A percentile compares a stretch with the other conserved stretches of the same genome.
Conservation (phyloP, 768 basidiomycete genomes). For the Lentinula boryana region DNA sequence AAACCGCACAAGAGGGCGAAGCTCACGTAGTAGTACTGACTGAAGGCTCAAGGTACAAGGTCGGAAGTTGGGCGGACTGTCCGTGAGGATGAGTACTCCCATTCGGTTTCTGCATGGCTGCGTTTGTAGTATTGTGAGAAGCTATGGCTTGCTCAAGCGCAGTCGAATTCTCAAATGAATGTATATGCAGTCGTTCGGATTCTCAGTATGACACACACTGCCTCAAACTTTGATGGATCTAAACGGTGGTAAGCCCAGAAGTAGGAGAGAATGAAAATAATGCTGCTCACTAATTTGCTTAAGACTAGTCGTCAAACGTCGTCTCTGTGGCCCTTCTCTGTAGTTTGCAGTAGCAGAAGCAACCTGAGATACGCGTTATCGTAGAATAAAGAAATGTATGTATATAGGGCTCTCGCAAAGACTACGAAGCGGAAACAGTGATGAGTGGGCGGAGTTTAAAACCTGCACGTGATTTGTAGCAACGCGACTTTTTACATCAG, state of each 20-base stretch:
- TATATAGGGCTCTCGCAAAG: not conserved
- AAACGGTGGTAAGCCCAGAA: not conserved
- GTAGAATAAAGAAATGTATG: not conserved
- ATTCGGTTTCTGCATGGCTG: slow-evolving; percentile 1
- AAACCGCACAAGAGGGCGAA: not conserved
- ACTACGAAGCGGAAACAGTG: not conserved
- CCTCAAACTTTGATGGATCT: not conserved
- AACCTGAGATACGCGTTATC: not conserved
- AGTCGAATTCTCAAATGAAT: not conserved
- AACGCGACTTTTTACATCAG: not conserved
- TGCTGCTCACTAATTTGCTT: not conserved
- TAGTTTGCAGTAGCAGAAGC: not conserved
- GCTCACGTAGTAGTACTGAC: slow-evolving; percentile 82
- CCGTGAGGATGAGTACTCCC: not conserved
- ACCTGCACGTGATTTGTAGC: not conserved
- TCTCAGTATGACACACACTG: not conserved
- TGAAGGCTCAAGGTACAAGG: slow-evolving; percentile 55
- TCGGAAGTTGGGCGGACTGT: not conserved
- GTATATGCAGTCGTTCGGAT: not conserved
- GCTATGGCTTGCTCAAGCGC: not conserved
- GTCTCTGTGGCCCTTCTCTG: not conserved
- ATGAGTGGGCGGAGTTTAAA: not conserved
- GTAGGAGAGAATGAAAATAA: not conserved
- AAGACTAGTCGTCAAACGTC: not conserved
- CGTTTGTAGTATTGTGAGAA: not conserved